Conservation (phyloP, 108 stramenopile species). For the Schizochytrium sp. region DNA sequence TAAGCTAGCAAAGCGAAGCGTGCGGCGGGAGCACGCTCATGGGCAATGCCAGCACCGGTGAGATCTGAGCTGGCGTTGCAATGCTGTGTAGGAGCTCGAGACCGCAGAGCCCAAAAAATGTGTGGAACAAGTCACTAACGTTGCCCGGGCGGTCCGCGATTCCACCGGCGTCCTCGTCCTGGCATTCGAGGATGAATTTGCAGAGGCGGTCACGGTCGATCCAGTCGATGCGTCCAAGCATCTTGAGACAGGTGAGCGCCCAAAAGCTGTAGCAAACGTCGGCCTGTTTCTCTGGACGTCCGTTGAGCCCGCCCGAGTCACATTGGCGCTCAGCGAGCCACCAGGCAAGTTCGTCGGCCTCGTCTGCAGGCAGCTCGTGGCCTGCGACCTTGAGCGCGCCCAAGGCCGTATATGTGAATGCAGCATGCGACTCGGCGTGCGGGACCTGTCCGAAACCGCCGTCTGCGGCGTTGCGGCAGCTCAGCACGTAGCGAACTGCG, state of each 20-base stretch:
- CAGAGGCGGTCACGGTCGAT: constrained; percentile 67
- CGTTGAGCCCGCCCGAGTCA: constrained; percentile 88
- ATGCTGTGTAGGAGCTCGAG: constrained; percentile 72
- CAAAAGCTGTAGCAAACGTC: constrained; percentile 99
- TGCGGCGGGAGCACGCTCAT: neutral
- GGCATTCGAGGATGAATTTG: constrained; percentile 81
- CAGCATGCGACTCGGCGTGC: constrained; percentile 92
- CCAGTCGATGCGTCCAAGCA: constrained; percentile 82
- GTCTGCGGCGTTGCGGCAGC: constrained; percentile 81
- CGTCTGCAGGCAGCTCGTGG: constrained; percentile 56
- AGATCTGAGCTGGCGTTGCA: constrained; percentile 30
- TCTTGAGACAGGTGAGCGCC: constrained; percentile 81
- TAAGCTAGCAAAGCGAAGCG: neutral
- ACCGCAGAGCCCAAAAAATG: constrained; percentile 92
- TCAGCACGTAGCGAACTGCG: constrained; percentile 65
- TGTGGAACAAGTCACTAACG: constrained; percentile 94
- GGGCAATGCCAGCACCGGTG: neutral
- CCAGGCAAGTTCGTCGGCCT: constrained; percentile 76
- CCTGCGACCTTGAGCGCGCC: constrained; percentile 87
- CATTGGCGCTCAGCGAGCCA: constrained; percentile 99
- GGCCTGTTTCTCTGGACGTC: constrained; percentile 94
- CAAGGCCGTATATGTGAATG: constrained; percentile 91
- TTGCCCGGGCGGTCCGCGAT: constrained; percentile 91
- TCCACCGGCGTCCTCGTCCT: constrained; percentile 95
- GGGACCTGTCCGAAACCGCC: constrained; percentile 90